Evolutionary conservation across 768 basidiomycete genomes (phyloP).

Genomic region (Serendipita sp.): DNA sequence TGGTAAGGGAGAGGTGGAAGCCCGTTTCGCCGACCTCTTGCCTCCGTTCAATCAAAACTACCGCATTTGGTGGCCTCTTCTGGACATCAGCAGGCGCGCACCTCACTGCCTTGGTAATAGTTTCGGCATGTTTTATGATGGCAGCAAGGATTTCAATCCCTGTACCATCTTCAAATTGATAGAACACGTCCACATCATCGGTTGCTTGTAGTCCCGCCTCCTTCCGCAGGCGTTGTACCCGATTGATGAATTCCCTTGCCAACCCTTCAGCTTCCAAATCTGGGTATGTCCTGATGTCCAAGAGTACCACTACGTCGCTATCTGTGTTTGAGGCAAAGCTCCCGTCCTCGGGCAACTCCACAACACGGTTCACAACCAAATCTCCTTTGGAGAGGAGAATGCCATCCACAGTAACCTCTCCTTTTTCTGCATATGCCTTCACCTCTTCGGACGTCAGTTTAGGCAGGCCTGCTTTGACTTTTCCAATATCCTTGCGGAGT

Average conservation of each 20-base stretch:
- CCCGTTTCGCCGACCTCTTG: conserved; percentile 71
- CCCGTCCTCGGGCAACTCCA: conserved; percentile 54
- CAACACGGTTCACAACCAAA: conserved; percentile 76
- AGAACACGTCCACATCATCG: conserved; percentile 83
- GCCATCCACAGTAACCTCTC: conserved; percentile 72
- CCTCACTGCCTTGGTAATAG: conserved; percentile 60
- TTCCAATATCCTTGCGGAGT: conserved; percentile 77
- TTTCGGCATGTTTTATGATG: conserved; percentile 46
- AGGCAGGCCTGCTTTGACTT: conserved; percentile 79
- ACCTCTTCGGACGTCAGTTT: conserved; percentile 65
- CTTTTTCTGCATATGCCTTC: conserved; percentile 56
- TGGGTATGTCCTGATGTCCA: conserved; percentile 76
- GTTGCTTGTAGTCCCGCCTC: conserved; percentile 90
- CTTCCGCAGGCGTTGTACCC: conserved; percentile 89
- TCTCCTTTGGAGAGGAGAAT: conserved; percentile 86
- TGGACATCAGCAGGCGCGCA: conserved; percentile 47
- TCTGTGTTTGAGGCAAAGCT: conserved; percentile 64
- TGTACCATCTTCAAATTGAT: conserved; percentile 54
- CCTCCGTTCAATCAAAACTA: conserved; percentile 65
- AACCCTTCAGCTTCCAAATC: conserved; percentile 81
- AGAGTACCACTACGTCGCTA: conserved; percentile 84
- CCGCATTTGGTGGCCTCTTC: conserved; percentile 31
- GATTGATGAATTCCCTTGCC: conserved; percentile 77
- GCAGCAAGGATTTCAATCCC: conserved; percentile 47
- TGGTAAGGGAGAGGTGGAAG: conserved; percentile 55